Conservation (phyloP, 2,329 filamentous ascomycete genomes). For the Penicillium hordei region DNA sequence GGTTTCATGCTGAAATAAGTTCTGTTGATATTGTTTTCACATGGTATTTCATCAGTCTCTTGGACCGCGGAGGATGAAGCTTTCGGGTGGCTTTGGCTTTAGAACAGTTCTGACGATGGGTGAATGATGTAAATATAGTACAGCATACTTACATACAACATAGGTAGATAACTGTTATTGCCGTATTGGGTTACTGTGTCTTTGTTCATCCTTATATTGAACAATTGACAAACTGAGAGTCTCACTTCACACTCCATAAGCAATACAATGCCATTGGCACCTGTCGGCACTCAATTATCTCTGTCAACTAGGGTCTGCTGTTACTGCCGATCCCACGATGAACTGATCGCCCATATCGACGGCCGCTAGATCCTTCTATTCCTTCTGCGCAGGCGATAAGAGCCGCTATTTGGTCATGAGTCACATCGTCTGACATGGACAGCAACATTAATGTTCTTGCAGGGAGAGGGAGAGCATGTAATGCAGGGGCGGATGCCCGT, state of each 20-base stretch:
- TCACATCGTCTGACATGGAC: constrained; percentile 14
- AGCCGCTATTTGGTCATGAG: constrained; percentile 4
- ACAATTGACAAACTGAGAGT: neutral
- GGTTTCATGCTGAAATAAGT: neutral
- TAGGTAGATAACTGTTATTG: neutral
- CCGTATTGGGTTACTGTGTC: neutral
- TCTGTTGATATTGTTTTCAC: neutral
- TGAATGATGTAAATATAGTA: neutral
- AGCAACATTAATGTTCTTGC: neutral
- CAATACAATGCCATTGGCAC: neutral
- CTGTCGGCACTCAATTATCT: neutral
- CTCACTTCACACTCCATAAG: neutral
- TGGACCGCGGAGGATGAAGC: constrained; percentile 7
- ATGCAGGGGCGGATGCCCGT: constrained; percentile 9
- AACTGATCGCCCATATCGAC: neutral
- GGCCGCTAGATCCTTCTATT: constrained; percentile 2
- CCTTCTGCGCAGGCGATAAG: constrained; percentile 5
- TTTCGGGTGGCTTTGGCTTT: constrained; percentile 8
- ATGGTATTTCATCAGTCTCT: neutral
- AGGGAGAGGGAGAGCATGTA: neutral
- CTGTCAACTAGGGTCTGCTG: neutral
- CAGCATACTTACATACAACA: no score
- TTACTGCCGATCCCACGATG: constrained; percentile 8
- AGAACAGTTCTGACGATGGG: neutral
- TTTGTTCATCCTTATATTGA: neutral